phyloP scores from a whole-genome alignment of 1,284 basidiomycete genomes.

The Sphagnurus paluster region DNA sequence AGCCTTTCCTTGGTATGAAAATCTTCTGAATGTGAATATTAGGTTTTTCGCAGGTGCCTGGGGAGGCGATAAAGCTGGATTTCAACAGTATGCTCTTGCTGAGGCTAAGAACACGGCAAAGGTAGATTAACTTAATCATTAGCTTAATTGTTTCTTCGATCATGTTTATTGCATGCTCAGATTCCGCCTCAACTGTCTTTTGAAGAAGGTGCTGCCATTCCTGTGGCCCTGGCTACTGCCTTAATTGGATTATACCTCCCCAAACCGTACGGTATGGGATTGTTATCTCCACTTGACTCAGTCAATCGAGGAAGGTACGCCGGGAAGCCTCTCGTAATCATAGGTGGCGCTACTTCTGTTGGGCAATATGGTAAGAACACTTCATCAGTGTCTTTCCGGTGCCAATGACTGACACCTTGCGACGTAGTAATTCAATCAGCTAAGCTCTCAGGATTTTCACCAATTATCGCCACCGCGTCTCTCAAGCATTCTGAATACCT shows the following conservation, averaged over 20 bases:
- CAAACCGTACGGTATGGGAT: constrained; percentile 9
- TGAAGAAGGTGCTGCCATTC: constrained; percentile 43
- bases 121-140: constrained; percentile 26
- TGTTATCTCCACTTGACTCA: constrained; percentile 6
- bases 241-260: constrained; percentile 14
- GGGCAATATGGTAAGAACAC: constrained; percentile 11
- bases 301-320: constrained; percentile 10
- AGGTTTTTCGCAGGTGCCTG: constrained; percentile 45
- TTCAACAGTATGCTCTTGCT: constrained; percentile 50
- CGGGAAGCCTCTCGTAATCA: constrained; percentile 7
- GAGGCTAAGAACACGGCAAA: constrained; percentile 43
- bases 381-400: neutral
- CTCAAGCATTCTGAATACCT: constrained; percentile 39
- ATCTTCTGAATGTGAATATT: constrained; percentile 25
- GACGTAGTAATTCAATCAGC: constrained; percentile 40
- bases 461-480: constrained; percentile 50
- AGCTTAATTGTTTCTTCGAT: neutral
- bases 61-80: constrained; percentile 38
- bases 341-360: constrained; percentile 10
- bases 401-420: too few relatives aligned
- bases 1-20: constrained; percentile 20
- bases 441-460: constrained; percentile 46
- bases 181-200: constrained; percentile 42
- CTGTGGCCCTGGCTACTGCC: constrained; percentile 38
- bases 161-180: constrained; percentile 27